Conservation (phyloP, 345 rosid genomes). For the Gossypium bickii region DNA sequence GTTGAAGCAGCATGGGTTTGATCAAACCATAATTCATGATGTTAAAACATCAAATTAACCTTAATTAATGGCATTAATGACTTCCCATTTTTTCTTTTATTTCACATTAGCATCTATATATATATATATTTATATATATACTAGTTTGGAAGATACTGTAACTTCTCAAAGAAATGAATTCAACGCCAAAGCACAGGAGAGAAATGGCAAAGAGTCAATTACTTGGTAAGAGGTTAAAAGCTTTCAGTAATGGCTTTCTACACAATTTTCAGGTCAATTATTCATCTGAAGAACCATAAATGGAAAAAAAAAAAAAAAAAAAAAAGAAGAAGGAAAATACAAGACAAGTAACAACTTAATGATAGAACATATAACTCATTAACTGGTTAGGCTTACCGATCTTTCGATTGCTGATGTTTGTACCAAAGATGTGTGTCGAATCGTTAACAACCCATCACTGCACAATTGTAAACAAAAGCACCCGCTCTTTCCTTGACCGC, state of each 20-base stretch:
- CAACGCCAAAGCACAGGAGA: background rate
- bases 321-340: background rate
- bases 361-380: background rate
- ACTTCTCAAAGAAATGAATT: background rate
- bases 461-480: constrained; percentile 44
- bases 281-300: constrained; percentile 7
- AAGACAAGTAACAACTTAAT: background rate
- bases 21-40: no score
- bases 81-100: no score
- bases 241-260: background rate
- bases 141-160: background rate
- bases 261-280: constrained; percentile 10
- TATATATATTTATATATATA: no score
- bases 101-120: no score
- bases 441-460: constrained; percentile 41
- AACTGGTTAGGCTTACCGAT: background rate
- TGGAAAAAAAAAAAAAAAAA: background rate
- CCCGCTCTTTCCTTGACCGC: constrained; percentile 35
- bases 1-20: no score
- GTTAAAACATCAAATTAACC: no score
- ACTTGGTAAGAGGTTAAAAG: background rate
- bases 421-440: constrained; percentile 12
- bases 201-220: background rate
- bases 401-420: background rate
- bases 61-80: no score